Evolutionary conservation across 306 rosid species (phyloP), one percentile per base, ranked within the genome.

Genomic region (Fragaria vesca): DNA sequence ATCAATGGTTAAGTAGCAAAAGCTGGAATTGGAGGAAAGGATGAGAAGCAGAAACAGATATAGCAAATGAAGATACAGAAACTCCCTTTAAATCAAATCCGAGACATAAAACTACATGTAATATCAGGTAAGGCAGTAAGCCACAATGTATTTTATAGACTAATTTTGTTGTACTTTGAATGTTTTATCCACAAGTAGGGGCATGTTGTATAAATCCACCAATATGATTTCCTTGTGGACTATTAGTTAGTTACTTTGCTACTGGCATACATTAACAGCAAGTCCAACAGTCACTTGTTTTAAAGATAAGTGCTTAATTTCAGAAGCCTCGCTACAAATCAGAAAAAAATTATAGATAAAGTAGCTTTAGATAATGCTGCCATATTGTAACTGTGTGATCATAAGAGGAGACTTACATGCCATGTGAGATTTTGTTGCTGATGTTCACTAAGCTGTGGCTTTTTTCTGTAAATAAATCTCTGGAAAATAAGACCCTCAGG

Each of bases 351-450:
- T 12, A 12, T 11, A 26, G 66, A 62, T 12, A 12, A 4, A 62
- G 34, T 1, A 62, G 40, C 68, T 4, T 13, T 36, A 15, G 4
- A 4, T n/a, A 13, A 30, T 62, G 42, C 42, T 30, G 16, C 11
- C 18, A 13, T 11, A 13, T 12, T 63, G 69, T 4, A 16, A 32
- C 42, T 63, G 42, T 63, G 42, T 13, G 12, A 32, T 32, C 11
- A 62, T 52, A 32, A 30, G 15, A 80, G 72, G 66, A 83, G 82
- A 88, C 96, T 69, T 87, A 92, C 98, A 12, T 97, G 97, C 97
- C 98, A 92, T 90, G 94, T 90, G 52, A 92, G 91, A 86, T 92
- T 89, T 82, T 90, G 97, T 78, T 90, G 97, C 90, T 92, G 98
- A 20, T 88, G 93, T 82, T 94, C 88, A 85, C 91, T 90, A 57